These are phyloP conservation scores for Neurospora sp. DNA, from an alignment of 495 filamentous ascomycete species.

Conservation along the genomic window DNA sequence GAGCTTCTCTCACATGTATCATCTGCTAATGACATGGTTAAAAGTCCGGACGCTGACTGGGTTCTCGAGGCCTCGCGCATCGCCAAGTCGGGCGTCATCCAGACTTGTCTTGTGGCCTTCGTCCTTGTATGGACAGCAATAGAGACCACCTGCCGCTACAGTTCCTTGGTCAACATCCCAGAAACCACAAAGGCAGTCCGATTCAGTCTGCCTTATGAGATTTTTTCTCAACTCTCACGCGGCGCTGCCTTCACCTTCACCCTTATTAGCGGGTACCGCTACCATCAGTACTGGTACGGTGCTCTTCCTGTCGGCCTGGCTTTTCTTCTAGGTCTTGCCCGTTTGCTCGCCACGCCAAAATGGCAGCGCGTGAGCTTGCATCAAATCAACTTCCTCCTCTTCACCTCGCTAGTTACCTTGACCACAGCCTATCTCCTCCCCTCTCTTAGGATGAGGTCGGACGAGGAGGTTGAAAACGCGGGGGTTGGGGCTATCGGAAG, in stretches of 20 bases:
- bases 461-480: conserved; percentile 6
- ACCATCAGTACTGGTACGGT: conserved; percentile 18
- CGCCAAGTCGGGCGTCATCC: conserved; percentile 3
- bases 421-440: conserved; percentile 21
- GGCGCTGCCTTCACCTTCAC: conserved; percentile 21
- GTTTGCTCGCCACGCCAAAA: conserved; percentile 20
- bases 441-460: conserved; percentile 13
- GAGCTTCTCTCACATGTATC: neutral
- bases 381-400: conserved; percentile 26
- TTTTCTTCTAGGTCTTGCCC: conserved; percentile 26
- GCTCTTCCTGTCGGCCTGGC: conserved; percentile 18
- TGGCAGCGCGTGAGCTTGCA: conserved; percentile 31
- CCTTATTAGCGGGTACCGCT: conserved; percentile 12
- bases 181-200: conserved; percentile 10
- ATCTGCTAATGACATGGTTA: neutral
- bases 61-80: neutral
- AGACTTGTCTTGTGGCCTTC: neutral
- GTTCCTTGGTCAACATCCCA: neutral
- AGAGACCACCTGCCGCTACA: neutral
- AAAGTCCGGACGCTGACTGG: neutral
- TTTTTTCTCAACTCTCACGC: conserved; percentile 22
- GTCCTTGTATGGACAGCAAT: conserved; percentile 1
- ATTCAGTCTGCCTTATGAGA: conserved; percentile 21
- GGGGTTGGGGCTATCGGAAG: conserved; percentile 15
- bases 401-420: conserved; percentile 17